A percentile compares a stretch with the other conserved stretches of the same genome.
Conservation (phyloP, 2,329 filamentous ascomycete genomes). For the Epichloe gansuensis region DNA sequence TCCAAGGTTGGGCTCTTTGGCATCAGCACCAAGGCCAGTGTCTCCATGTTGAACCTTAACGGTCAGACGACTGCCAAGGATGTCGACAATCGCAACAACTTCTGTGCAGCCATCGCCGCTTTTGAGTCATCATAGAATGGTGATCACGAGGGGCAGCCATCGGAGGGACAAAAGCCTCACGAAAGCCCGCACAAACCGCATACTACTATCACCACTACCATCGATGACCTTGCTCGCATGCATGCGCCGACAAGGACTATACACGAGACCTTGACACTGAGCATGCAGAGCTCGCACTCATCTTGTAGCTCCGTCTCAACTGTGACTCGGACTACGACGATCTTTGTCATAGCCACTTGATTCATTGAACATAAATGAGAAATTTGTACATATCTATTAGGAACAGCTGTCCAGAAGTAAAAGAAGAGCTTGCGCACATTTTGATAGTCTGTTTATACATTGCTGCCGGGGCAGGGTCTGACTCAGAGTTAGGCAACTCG, state of each 20-base stretch:
- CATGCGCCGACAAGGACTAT: background rate
- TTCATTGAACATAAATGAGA: conserved; percentile 9
- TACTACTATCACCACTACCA: background rate
- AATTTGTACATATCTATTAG: conserved; percentile 10
- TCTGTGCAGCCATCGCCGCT: conserved; percentile 46
- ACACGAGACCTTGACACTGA: background rate
- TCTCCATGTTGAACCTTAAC: conserved; percentile 58
- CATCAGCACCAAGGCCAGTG: conserved; percentile 60
- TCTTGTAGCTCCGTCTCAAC: conserved; percentile 8
- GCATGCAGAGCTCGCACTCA: background rate
- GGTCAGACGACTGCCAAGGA: conserved; percentile 41
- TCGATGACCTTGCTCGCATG: background rate
- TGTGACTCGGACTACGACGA: conserved; percentile 11
- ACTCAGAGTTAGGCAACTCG: background rate
- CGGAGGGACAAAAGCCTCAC: background rate
- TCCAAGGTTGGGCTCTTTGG: conserved; percentile 54
- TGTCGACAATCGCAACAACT: conserved; percentile 51
- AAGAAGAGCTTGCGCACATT: background rate
- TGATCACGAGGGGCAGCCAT: conserved; percentile 4
- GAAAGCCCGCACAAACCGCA: background rate
- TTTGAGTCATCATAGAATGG: conserved; percentile 24
- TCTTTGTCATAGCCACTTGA: conserved; percentile 9
- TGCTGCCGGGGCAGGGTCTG: background rate
- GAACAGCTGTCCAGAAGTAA: background rate
- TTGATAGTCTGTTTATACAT: conserved; percentile 2